Base-by-base conservation (phyloP, 208 protist genomes). In the Trypanosoma lewisi region DNA sequence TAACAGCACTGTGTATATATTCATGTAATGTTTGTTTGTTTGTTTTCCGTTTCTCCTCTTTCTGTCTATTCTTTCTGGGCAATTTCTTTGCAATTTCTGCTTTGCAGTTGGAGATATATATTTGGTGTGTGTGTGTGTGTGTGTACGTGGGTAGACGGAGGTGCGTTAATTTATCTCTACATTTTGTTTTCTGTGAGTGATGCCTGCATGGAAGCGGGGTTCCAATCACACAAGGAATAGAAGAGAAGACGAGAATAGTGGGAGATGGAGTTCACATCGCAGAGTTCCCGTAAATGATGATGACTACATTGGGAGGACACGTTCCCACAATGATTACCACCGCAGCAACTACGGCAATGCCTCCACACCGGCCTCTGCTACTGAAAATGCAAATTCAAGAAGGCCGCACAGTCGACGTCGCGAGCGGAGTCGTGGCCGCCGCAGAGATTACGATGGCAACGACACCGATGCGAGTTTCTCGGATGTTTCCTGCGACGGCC, bases 391-490 rank as follows among this genome's bases (percentile, higher is more conserved):
- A 5, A 48, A 16, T 8, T 16, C 12, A 17, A 7, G 19, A 5
- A 48, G 19, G 5, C 44, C 9, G 4, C 28, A 31, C 50, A 12
- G 30, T 1, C 25, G 50, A 12, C 23, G 28, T 37, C 50, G 50
- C 31, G 50, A 54, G 2, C 7, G 47, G 21, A 28, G 21, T 28
- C 21, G 21, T 9, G 19, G 2, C 28, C 47, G 14, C 2, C 47
- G 47, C 8, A 21, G 21, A 9, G 27, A 51, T 30, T 27, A 28
- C 17, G 27, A 37, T 31, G n/a, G 30, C 33, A 31, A 31, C 30
- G 36, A 59, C 27, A 42, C 8, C 59, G 53, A 70, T 53, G 19
- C 4, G n/a, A 36, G 45, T 53, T 12, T 16, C 47, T 30, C 48
- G 42, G 27, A 56, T 57, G 30, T 54, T 27, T 23, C 6, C 17